Percentiles rank a stretch among this genome's conserved stretches.
Evolutionary conservation across 108 stramenopile species (phyloP).

Genomic region (Fragilaria crotonensis): DNA sequence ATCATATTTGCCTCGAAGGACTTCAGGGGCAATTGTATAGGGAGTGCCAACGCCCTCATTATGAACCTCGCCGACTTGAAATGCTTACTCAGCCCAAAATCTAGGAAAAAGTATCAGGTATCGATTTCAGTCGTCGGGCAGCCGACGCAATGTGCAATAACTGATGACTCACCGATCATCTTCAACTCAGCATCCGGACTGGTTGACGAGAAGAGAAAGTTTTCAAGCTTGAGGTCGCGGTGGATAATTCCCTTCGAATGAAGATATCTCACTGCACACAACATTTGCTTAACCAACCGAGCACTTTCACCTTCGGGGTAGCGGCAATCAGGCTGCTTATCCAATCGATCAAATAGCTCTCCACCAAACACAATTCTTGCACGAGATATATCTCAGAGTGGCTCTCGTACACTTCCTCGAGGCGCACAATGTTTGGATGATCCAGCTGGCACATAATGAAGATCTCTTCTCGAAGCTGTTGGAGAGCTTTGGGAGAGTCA

Average conservation of each 20-base stretch:
- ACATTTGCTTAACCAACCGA: slow-evolving; percentile 82
- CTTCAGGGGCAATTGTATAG: slow-evolving; percentile 86
- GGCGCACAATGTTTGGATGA: slow-evolving; percentile 82
- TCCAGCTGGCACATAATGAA: slow-evolving; percentile 88
- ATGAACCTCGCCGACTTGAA: slow-evolving; percentile 78
- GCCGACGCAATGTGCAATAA: too few species aligned
- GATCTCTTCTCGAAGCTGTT: slow-evolving; percentile 75
- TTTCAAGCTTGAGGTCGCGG: slow-evolving; percentile 87
- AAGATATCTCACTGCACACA: slow-evolving; percentile 84
- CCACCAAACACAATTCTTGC: slow-evolving; percentile 92
- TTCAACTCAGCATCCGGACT: slow-evolving; percentile 70
- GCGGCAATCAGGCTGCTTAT: slow-evolving; percentile 85
- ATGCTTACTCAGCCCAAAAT: slow-evolving; percentile 94
- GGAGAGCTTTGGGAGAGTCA: background rate
- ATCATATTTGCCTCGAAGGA: slow-evolving; percentile 77
- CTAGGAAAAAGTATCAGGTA: too few species aligned
- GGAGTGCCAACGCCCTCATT: slow-evolving; percentile 81
- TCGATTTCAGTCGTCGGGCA: too few species aligned
- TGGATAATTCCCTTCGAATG: slow-evolving; percentile 91
- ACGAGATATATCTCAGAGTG: slow-evolving; percentile 85
- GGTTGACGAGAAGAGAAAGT: slow-evolving; percentile 78
- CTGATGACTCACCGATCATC: too few species aligned
- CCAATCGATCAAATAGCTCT: slow-evolving; percentile 90
- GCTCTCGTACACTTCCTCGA: slow-evolving; percentile 79
- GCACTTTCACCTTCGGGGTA: slow-evolving; percentile 91